Evolutionary conservation across 129 eudicot species (phyloP).

Genomic region (Flaveria linearis): DNA sequence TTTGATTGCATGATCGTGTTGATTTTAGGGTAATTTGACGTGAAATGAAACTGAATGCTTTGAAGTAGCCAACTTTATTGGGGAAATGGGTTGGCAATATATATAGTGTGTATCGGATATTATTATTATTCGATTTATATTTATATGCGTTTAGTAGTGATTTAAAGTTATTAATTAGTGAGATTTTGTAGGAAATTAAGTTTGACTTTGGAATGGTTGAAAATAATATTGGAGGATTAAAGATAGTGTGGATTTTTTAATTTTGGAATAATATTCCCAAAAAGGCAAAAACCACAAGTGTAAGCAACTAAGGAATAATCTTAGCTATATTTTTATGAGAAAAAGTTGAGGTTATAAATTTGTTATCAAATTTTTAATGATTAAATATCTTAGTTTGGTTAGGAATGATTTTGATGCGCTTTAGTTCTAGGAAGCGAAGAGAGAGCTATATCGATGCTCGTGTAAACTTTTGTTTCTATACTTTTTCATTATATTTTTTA

Average conservation of each 20-base stretch:
- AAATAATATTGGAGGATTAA: background rate
- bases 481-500: too few relatives aligned
- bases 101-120: background rate
- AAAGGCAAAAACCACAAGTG: background rate
- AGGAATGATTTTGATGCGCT: too few relatives aligned
- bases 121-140: too few relatives aligned
- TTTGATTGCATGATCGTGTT: constrained; percentile 13
- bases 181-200: background rate
- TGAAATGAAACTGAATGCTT: constrained; percentile 46
- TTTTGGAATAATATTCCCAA: background rate
- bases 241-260: background rate
- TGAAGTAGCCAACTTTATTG: constrained; percentile 27
- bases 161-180: background rate
- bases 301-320: background rate
- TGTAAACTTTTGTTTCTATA: too few relatives aligned
- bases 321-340: background rate
- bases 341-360: too few relatives aligned
- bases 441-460: too few relatives aligned
- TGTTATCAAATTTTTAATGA: too few relatives aligned
- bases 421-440: too few relatives aligned
- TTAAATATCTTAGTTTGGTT: too few relatives aligned
- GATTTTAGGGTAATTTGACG: constrained; percentile 35
- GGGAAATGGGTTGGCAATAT: constrained; percentile 14
- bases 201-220: background rate
- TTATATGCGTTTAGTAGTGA: background rate